Evolutionary conservation across 108 stramenopile genomes (phyloP).

Genomic region (Fistulifera solaris): DNA sequence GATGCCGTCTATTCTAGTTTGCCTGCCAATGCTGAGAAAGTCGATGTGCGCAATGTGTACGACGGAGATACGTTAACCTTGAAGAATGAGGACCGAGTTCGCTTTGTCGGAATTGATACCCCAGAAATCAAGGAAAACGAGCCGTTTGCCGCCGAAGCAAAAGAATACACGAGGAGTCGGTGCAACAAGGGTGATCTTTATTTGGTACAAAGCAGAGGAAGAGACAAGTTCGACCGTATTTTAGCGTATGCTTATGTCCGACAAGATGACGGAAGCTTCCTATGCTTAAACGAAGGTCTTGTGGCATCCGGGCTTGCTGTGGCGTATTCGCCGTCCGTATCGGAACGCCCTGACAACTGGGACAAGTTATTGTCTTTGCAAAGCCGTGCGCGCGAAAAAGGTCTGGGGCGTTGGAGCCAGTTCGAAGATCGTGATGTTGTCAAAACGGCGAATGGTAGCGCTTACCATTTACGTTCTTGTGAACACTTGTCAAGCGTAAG

Average conservation of each 20-base stretch:
- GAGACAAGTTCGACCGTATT: constrained; percentile 49
- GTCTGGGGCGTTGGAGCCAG: constrained; percentile 8
- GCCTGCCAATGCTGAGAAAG: constrained; percentile 42
- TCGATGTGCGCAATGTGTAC: constrained; percentile 52
- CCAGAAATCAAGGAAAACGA: constrained; percentile 75
- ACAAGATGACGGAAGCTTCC: constrained; percentile 22
- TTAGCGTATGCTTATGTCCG: constrained; percentile 54
- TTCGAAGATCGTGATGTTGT: constrained; percentile 36
- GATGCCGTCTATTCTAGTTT: constrained; percentile 40
- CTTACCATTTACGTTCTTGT: constrained; percentile 57
- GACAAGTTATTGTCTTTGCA: constrained; percentile 51
- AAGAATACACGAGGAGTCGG: constrained; percentile 49
- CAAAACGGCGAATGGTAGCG: constrained; percentile 50
- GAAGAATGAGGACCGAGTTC: constrained; percentile 44
- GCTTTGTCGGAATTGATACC: constrained; percentile 70
- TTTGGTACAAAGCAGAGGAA: constrained; percentile 23
- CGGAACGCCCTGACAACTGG: constrained; percentile 39
- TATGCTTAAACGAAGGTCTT: constrained; percentile 76
- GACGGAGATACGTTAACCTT: constrained; percentile 77
- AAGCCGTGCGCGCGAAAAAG: constrained; percentile 23
- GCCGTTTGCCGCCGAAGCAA: constrained; percentile 69
- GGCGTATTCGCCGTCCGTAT: constrained; percentile 39
- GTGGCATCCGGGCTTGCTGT: constrained; percentile 48
- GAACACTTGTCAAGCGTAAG: constrained; percentile 36
- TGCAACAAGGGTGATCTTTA: constrained; percentile 51